phyloP scores from a whole-genome alignment of 352 stramenopile species.

The Phytopythium boreale region DNA sequence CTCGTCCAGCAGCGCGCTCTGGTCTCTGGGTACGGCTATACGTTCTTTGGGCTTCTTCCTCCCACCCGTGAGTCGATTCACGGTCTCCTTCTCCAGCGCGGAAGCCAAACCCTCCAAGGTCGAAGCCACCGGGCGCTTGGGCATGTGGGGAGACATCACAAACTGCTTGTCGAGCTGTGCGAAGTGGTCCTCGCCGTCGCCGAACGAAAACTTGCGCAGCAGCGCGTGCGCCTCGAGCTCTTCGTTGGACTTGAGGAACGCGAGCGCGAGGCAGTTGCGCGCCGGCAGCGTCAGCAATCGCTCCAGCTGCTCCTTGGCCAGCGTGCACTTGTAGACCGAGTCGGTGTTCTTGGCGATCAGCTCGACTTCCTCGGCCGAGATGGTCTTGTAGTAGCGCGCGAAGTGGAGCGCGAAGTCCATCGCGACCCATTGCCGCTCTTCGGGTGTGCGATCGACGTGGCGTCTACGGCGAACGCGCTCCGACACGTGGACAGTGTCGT shows the following conservation, averaged over 20 bases:
- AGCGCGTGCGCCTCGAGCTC: conserved; percentile 59
- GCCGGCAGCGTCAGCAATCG: conserved; percentile 50
- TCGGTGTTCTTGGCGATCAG: conserved; percentile 53
- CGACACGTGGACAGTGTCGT: conserved; percentile 8
- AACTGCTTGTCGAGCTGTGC: conserved; percentile 42
- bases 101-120: conserved; percentile 1
- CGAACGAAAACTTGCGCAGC: conserved; percentile 68
- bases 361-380: conserved; percentile 49
- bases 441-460: conserved; percentile 33
- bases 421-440: conserved; percentile 68
- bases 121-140: conserved; percentile 9
- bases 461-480: conserved; percentile 50
- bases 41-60: not conserved
- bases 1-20: not conserved
- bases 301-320: conserved; percentile 47
- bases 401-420: conserved; percentile 65
- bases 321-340: conserved; percentile 36
- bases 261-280: conserved; percentile 63
- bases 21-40: not conserved
- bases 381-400: conserved; percentile 65
- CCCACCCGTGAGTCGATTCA: not conserved
- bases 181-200: conserved; percentile 64
- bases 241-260: conserved; percentile 58
- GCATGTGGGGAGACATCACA: conserved; percentile 3
- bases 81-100: conserved; percentile 12